phyloP scores from a whole-genome alignment of 208 protist species.

The Acanthamoeba royreba region DNA sequence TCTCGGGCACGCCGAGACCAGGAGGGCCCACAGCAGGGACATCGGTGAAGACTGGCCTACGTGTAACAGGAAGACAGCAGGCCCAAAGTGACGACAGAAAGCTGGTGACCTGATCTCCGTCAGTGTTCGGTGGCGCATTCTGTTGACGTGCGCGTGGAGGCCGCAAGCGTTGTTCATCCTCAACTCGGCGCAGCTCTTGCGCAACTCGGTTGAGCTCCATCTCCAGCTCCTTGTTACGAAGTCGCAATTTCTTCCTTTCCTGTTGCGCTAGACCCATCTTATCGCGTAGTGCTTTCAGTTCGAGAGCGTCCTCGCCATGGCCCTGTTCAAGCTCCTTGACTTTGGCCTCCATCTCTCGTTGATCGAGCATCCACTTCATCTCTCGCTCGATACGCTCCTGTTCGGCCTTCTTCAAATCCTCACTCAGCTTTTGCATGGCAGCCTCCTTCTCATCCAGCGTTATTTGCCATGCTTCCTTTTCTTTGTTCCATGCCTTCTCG shows the following conservation, averaged over 20 bases:
- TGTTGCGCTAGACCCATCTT: neutral
- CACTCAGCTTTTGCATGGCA: neutral
- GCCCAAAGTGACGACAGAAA: neutral
- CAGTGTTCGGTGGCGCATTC: neutral
- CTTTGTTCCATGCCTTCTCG: neutral
- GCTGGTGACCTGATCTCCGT: neutral
- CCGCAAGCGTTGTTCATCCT: neutral
- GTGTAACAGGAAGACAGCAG: neutral
- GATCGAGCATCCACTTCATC: neutral
- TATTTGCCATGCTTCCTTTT: neutral
- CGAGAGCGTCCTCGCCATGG: neutral
- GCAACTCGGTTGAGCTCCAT: neutral
- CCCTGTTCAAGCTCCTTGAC: neutral
- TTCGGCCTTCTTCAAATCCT: neutral
- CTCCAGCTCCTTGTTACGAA: neutral
- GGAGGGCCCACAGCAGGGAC: neutral
- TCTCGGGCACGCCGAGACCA: neutral
- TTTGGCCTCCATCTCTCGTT: neutral
- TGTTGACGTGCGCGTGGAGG: neutral
- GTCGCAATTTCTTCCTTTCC: neutral
- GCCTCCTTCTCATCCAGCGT: neutral
- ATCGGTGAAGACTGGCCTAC: neutral
- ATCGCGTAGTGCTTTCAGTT: neutral
- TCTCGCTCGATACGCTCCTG: neutral
- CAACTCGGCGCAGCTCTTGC: neutral